phyloP scores from a whole-genome alignment of 1,284 basidiomycete species.

The Ustilago nuda region DNA sequence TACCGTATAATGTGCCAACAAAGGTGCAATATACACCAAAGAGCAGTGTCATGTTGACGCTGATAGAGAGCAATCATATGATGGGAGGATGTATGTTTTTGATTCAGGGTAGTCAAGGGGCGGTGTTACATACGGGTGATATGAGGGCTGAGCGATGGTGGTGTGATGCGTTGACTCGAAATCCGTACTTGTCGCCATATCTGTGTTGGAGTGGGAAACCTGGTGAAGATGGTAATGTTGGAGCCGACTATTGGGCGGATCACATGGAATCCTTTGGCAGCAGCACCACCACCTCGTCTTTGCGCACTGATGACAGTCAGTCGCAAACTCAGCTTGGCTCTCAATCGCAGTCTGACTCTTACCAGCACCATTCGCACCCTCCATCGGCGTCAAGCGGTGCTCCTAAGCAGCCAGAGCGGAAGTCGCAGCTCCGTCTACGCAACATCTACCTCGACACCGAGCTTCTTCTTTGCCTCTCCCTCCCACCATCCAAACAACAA shows the following conservation, averaged over 20 bases:
- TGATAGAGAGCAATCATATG: slow-evolving; percentile 92
- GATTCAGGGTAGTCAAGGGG: slow-evolving; percentile 78
- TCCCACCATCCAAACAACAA: slow-evolving; percentile 44
- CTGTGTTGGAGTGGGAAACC: slow-evolving; percentile 70
- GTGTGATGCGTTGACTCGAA: slow-evolving; percentile 76
- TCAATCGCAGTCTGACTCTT: background rate
- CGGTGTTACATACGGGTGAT: slow-evolving; percentile 91
- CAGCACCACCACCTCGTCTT: slow-evolving; percentile 13
- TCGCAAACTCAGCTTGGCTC: slow-evolving; percentile 20
- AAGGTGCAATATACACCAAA: slow-evolving; percentile 75
- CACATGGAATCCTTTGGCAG: slow-evolving; percentile 32
- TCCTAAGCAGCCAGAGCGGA: background rate
- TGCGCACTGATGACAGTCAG: background rate
- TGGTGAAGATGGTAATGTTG: background rate
- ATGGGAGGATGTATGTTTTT: slow-evolving; percentile 93
- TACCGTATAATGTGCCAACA: slow-evolving; percentile 75
- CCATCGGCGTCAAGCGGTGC: background rate
- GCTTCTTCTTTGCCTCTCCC: slow-evolving; percentile 70
- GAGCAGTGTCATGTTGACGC: slow-evolving; percentile 77
- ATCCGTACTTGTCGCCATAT: slow-evolving; percentile 80
- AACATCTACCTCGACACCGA: slow-evolving; percentile 88
- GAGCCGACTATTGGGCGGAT: slow-evolving; percentile 25
- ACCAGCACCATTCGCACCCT: background rate
- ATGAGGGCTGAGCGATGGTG: slow-evolving; percentile 86
- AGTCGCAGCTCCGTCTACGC: slow-evolving; percentile 72